These are phyloP conservation scores for Apiotrichum akiyoshidainum DNA, from an alignment of 1,284 basidiomycete species.

Conservation along the genomic window DNA sequence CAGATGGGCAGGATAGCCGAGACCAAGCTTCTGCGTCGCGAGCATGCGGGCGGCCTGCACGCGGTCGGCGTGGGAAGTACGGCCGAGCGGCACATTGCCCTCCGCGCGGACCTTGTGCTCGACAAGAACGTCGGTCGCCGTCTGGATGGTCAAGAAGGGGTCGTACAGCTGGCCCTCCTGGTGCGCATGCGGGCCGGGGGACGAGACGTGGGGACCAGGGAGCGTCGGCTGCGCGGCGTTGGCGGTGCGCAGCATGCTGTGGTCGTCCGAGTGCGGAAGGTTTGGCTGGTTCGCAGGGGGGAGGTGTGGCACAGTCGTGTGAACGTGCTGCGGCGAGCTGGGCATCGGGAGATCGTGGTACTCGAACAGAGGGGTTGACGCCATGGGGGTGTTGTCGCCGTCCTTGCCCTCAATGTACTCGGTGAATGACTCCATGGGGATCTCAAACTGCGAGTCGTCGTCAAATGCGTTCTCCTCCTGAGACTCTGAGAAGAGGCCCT, in stretches of 20 bases:
- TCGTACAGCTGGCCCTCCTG: slow-evolving; percentile 48
- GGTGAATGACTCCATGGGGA: slow-evolving; percentile 23
- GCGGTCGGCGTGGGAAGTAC: slow-evolving; percentile 59
- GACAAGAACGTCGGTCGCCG: slow-evolving; percentile 39
- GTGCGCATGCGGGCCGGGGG: slow-evolving; percentile 33
- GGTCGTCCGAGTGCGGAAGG: slow-evolving; percentile 34
- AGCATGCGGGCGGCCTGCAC: slow-evolving; percentile 44
- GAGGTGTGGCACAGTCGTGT: slow-evolving; percentile 18
- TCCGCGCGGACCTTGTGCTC: slow-evolving; percentile 54
- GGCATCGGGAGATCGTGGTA: slow-evolving; percentile 5
- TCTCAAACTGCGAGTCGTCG: slow-evolving; percentile 32
- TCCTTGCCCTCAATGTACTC: slow-evolving; percentile 12
- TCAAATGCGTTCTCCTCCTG: slow-evolving; percentile 33
- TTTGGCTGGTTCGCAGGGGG: slow-evolving; percentile 32
- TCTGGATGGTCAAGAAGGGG: slow-evolving; percentile 50
- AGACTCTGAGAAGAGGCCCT: slow-evolving; percentile 46
- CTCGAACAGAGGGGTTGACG: slow-evolving; percentile 28
- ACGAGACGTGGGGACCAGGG: not conserved
- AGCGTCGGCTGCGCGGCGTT: slow-evolving; percentile 39
- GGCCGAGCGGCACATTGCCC: slow-evolving; percentile 67
- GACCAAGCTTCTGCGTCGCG: slow-evolving; percentile 45
- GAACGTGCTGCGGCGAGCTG: slow-evolving; percentile 14
- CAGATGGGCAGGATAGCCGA: slow-evolving; percentile 33
- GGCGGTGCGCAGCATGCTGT: slow-evolving; percentile 42
- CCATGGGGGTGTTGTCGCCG: slow-evolving; percentile 25